Base-by-base conservation (phyloP, 2,329 filamentous ascomycete genomes). In the Ophiostoma pallidulum region DNA sequence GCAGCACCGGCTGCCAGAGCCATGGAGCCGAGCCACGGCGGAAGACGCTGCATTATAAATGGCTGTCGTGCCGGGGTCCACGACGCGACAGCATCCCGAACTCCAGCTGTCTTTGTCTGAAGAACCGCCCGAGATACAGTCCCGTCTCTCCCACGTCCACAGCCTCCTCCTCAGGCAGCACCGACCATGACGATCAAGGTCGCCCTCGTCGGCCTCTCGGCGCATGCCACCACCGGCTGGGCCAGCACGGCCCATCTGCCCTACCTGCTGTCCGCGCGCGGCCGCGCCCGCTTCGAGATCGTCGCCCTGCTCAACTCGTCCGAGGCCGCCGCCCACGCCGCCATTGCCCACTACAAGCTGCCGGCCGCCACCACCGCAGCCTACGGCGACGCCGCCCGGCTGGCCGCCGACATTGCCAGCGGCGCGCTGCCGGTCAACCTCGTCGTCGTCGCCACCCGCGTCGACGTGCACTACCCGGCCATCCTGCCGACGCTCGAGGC, bases 251-350 rank as follows among this genome's bases (percentile, higher is more conserved):
- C 72, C 3, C 79, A 83, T 55, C 68, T 82, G 0, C 76, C 80
- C 0, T 81, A 80, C 57, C 71, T 83, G 3, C 59, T 70, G 26
- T 73, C 73, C 0, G 59, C 68, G 0, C 62, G 58, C 3, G 67
- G 69, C 8, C 65, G 64, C 14, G 53, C 63, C 2, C 62, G 67
- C 12, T 78, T 69, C 51, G 49, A 66, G 22, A 72, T 79, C 39
- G 67, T 72, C 1, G 76, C 73, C 0, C 62, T 80, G 1, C 66
- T 70, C 50, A 78, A 78, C 62, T 73, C 69, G 18, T 69, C 64
- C 39, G 57, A 67, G 1, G 60, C 65, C 2, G 66, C 72, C 0
- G 55, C 62, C 8, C 62, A 58, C 0, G 70, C 74, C 14, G 72
- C 73, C 37, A 44, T 59, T 3, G 55, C 62, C 2, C 76, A 68